Evolutionary conservation across 495 filamentous ascomycete genomes (phyloP).

Genomic region (Penicillium herquei): DNA sequence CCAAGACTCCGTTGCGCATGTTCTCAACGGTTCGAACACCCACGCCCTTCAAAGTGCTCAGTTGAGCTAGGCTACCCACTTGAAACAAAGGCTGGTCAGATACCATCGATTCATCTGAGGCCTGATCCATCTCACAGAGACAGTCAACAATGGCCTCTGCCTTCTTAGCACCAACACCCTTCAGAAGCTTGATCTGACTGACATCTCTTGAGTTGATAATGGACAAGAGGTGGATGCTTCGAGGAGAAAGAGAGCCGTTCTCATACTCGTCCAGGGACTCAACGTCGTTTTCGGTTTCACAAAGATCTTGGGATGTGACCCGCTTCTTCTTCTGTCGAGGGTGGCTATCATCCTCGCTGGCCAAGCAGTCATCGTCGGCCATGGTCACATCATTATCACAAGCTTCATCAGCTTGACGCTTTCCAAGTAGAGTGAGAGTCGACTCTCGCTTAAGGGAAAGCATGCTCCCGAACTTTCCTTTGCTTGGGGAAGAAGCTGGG

Average conservation of each 20-base stretch:
- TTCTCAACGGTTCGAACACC: slow-evolving; percentile 53
- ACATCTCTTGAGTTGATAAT: slow-evolving; percentile 87
- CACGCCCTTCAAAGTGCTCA: slow-evolving; percentile 51
- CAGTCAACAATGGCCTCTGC: slow-evolving; percentile 54
- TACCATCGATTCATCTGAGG: slow-evolving; percentile 13
- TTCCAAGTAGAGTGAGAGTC: slow-evolving; percentile 21
- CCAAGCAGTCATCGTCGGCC: slow-evolving; percentile 18
- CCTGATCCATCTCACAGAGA: slow-evolving; percentile 47
- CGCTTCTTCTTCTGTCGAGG: slow-evolving; percentile 42
- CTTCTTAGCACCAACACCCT: slow-evolving; percentile 58
- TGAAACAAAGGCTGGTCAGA: slow-evolving; percentile 30
- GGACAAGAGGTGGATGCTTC: slow-evolving; percentile 67
- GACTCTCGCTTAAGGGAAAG: slow-evolving; percentile 39
- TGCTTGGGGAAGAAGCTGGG: slow-evolving; percentile 19
- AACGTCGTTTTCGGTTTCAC: slow-evolving; percentile 18
- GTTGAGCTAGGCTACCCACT: slow-evolving; percentile 42
- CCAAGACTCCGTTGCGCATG: slow-evolving; percentile 50
- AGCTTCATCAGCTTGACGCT: slow-evolving; percentile 32
- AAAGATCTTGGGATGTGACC: slow-evolving; percentile 28
- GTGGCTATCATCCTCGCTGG: slow-evolving; percentile 32
- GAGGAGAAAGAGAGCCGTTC: slow-evolving; percentile 54
- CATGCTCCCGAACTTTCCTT: slow-evolving; percentile 38
- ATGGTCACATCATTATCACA: slow-evolving; percentile 35
- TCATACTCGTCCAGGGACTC: slow-evolving; percentile 27
- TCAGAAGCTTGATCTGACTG: slow-evolving; percentile 62